Percentiles rank a stretch among this genome's conserved stretches.
Evolutionary conservation across 495 filamentous ascomycete species (phyloP).

Genomic region (Neurospora hispaniola): DNA sequence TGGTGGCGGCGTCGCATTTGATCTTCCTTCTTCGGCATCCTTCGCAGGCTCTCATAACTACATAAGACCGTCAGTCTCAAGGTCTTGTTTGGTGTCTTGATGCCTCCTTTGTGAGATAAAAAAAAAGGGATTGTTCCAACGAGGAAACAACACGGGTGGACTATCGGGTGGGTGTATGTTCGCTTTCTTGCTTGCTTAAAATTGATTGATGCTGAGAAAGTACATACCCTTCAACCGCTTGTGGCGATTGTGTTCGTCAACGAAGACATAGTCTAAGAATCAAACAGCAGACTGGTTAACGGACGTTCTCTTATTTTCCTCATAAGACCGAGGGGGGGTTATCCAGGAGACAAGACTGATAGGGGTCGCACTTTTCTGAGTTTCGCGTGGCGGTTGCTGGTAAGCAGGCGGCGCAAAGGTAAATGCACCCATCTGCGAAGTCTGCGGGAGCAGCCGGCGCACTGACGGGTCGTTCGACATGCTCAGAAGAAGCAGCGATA

Average conservation of each 20-base stretch:
- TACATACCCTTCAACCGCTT: constrained; percentile 85
- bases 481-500: background rate
- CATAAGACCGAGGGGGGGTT: no score
- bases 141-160: background rate
- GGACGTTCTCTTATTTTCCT: background rate
- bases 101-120: background rate
- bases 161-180: background rate
- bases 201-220: background rate
- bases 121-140: background rate
- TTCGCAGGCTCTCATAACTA: constrained; percentile 98
- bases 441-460: constrained; percentile 49
- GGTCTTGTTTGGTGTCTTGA: background rate
- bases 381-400: constrained; percentile 48
- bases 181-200: background rate
- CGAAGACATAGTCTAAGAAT: constrained; percentile 87
- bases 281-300: constrained; percentile 4
- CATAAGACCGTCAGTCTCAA: constrained; percentile 14
- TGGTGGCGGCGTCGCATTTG: constrained; percentile 96
- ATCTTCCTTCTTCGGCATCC: constrained; percentile 86
- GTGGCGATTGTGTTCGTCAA: constrained; percentile 98
- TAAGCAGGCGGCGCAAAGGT: constrained; percentile 46
- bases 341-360: constrained; percentile 3
- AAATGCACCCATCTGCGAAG: constrained; percentile 45
- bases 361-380: constrained; percentile 50
- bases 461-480: constrained; percentile 46